These are phyloP conservation scores for Prunus mume DNA, from an alignment of 306 rosid genomes.

Conservation along the genomic window DNA sequence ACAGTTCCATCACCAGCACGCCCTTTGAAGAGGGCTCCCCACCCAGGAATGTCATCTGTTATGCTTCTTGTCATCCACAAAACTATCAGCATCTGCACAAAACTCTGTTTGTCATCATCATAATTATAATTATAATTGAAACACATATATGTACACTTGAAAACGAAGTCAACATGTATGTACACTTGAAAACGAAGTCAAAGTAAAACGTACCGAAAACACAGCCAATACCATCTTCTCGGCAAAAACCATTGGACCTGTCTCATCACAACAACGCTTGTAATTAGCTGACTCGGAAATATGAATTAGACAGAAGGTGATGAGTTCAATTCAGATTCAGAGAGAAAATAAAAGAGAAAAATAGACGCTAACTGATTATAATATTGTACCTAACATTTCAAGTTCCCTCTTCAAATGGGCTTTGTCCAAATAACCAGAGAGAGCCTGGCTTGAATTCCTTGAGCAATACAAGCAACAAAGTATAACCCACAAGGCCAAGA, in stretches of 20 bases:
- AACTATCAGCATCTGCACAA: constrained; percentile 57
- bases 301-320: not conserved
- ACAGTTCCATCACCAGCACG: constrained; percentile 85
- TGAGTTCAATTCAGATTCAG: not conserved
- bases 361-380: not conserved
- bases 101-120: not conserved
- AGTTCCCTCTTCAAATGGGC: constrained; percentile 72
- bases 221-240: constrained; percentile 76
- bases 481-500: constrained; percentile 54
- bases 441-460: constrained; percentile 42
- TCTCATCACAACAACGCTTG: constrained; percentile 1
- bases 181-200: not conserved
- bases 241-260: constrained; percentile 87
- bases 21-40: constrained; percentile 79
- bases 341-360: not conserved
- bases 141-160: not conserved
- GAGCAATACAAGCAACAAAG: constrained; percentile 56
- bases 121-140: not conserved
- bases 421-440: constrained; percentile 60
- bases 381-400: constrained; percentile 55
- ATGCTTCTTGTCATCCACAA: constrained; percentile 94
- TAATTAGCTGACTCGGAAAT: not conserved
- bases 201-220: constrained; percentile 53
- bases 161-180: too few relatives aligned
- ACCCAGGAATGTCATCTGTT: constrained; percentile 85